phyloP scores from a whole-genome alignment of 2,329 filamentous ascomycete genomes.

The Xylaria sp. region DNA sequence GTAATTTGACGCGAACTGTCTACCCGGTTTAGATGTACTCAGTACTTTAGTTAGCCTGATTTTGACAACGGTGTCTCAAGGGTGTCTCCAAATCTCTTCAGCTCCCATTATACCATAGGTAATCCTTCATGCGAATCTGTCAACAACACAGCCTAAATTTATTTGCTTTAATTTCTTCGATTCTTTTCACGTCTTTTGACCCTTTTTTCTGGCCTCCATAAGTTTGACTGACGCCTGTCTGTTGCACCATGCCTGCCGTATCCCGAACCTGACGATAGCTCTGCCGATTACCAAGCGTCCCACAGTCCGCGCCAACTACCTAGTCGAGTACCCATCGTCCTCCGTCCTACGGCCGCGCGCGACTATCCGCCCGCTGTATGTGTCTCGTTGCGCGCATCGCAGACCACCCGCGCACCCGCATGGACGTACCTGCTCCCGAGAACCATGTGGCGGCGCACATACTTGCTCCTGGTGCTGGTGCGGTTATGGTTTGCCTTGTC shows the following conservation, averaged over 20 bases:
- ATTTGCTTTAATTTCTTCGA: neutral
- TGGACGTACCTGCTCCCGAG: conserved; percentile 37
- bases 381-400: conserved; percentile 32
- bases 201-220: neutral
- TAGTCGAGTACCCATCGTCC: neutral
- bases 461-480: conserved; percentile 84
- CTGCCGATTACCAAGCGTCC: conserved; percentile 26
- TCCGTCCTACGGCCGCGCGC: conserved; percentile 22
- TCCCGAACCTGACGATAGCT: conserved; percentile 24
- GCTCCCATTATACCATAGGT: neutral
- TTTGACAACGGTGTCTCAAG: conserved; percentile 19
- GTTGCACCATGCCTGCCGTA: conserved; percentile 26
- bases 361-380: conserved; percentile 11
- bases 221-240: neutral
- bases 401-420: conserved; percentile 22
- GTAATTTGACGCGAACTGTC: conserved; percentile 18
- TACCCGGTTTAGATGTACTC: neutral
- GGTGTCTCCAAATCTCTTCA: conserved; percentile 7
- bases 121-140: conserved; percentile 30
- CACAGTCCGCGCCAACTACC: conserved; percentile 13
- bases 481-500: conserved; percentile 94
- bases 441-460: conserved; percentile 89
- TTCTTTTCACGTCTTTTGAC: neutral
- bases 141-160: conserved; percentile 22
- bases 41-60: conserved; percentile 18